phyloP scores from a whole-genome alignment of 2,329 filamentous ascomycete genomes.

The Rhinocladiella similis region DNA sequence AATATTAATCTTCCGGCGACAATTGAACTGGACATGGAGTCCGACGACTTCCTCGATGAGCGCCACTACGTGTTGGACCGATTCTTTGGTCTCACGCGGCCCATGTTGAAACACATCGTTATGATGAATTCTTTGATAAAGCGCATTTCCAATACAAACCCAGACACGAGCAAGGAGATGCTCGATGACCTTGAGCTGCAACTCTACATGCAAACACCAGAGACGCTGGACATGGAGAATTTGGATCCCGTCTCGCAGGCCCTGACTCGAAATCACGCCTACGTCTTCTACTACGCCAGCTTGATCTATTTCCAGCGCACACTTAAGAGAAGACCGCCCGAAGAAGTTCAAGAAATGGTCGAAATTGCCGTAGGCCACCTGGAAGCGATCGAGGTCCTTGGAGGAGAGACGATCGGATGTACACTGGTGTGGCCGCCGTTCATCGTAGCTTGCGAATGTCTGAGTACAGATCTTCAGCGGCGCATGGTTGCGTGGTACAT shows the following conservation, averaged over 20 bases:
- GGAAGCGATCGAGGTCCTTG: slow-evolving; percentile 35
- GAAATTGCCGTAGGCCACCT: slow-evolving; percentile 35
- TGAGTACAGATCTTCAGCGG: slow-evolving; percentile 29
- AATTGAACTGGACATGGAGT: slow-evolving; percentile 26
- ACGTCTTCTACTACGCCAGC: slow-evolving; percentile 39
- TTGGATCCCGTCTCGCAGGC: slow-evolving; percentile 29
- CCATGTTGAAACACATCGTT: slow-evolving; percentile 31
- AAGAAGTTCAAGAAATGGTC: slow-evolving; percentile 35
- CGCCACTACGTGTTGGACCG: slow-evolving; percentile 32
- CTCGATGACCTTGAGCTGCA: slow-evolving; percentile 37
- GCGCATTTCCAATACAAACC: slow-evolving; percentile 17
- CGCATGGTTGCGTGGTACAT: slow-evolving; percentile 36
- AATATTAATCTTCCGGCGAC: slow-evolving; percentile 31
- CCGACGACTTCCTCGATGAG: slow-evolving; percentile 26
- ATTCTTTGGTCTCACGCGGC: slow-evolving; percentile 33
- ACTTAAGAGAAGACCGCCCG: slow-evolving; percentile 30
- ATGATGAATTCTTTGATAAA: slow-evolving; percentile 32
- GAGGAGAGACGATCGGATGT: slow-evolving; percentile 33
- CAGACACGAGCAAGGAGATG: slow-evolving; percentile 13
- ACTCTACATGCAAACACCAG: slow-evolving; percentile 31
- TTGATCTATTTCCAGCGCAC: slow-evolving; percentile 39
- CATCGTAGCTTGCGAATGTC: slow-evolving; percentile 39
- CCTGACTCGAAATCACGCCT: slow-evolving; percentile 26
- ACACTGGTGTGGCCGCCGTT: slow-evolving; percentile 41
- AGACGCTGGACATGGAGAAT: slow-evolving; percentile 21